Conservation (phyloP, 2,329 filamentous ascomycete genomes). For the Mycogone perniciosa region DNA sequence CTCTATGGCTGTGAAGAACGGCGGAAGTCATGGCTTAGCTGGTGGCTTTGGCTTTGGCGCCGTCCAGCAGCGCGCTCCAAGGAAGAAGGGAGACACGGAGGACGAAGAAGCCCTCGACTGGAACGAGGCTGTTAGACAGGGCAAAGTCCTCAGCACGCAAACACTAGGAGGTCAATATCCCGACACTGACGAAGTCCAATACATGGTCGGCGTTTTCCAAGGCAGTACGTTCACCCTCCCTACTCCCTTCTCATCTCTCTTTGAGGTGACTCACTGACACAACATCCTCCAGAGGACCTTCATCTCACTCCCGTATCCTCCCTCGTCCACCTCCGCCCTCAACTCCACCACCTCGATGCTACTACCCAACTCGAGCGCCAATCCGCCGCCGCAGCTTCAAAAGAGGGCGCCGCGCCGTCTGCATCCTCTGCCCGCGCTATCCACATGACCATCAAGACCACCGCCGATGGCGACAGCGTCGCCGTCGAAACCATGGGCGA, state of each 20-base stretch:
- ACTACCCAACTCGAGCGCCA: constrained; percentile 61
- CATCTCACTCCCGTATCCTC: constrained; percentile 80
- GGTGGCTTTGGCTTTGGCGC: constrained; percentile 64
- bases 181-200: constrained; percentile 64
- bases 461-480: constrained; percentile 58
- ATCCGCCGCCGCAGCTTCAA: constrained; percentile 33
- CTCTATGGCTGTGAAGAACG: constrained; percentile 51
- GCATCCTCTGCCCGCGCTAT: constrained; percentile 62
- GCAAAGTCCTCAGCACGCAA: constrained; percentile 70
- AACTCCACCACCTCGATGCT: constrained; percentile 90
- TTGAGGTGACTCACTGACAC: constrained; percentile 9
- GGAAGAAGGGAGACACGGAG: constrained; percentile 36
- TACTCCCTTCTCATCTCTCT: background rate
- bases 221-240: constrained; percentile 50
- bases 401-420: constrained; percentile 26
- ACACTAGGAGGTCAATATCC: constrained; percentile 79
- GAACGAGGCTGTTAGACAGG: constrained; percentile 60
- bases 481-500: constrained; percentile 66
- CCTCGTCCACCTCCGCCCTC: constrained; percentile 81
- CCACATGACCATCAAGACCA: constrained; percentile 79
- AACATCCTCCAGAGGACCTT: constrained; percentile 57
- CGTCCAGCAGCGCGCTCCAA: constrained; percentile 33
- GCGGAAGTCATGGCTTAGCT: constrained; percentile 62
- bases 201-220: constrained; percentile 90
- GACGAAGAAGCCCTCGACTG: constrained; percentile 52